Conservation (phyloP, 2,329 filamentous ascomycete genomes). For the Leptodontidium sp. region DNA sequence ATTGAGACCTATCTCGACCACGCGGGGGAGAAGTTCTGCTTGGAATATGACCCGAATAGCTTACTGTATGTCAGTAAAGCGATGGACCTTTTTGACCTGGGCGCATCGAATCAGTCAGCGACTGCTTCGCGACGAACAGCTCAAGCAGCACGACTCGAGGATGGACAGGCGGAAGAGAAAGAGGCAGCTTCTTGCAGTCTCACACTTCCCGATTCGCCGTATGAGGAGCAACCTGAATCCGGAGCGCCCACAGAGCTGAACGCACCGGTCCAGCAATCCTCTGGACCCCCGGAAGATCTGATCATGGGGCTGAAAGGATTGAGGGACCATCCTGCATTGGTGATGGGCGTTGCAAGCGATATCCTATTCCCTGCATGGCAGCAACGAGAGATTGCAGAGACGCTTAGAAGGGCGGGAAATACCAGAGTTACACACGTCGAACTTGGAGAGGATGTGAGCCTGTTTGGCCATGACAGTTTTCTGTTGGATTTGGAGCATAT, state of each 20-base stretch:
- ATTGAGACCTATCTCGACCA: slow-evolving; percentile 99
- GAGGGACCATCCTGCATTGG: slow-evolving; percentile 80
- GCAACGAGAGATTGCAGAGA: slow-evolving; percentile 90
- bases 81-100: slow-evolving; percentile 97
- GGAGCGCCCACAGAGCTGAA: slow-evolving; percentile 50
- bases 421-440: slow-evolving; percentile 85
- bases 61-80: slow-evolving; percentile 96
- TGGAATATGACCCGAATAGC: slow-evolving; percentile 96
- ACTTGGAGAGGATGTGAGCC: slow-evolving; percentile 89
- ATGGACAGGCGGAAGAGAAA: slow-evolving; percentile 46
- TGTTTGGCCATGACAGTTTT: slow-evolving; percentile 98
- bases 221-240: slow-evolving; percentile 77
- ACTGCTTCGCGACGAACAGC: slow-evolving; percentile 68
- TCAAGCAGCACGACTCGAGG: slow-evolving; percentile 64
- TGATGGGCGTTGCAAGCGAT: slow-evolving; percentile 94
- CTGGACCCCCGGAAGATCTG: slow-evolving; percentile 78
- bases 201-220: slow-evolving; percentile 82
- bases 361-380: slow-evolving; percentile 99
- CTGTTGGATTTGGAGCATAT: slow-evolving; percentile 91
- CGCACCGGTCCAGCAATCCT: slow-evolving; percentile 49
- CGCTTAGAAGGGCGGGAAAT: slow-evolving; percentile 80
- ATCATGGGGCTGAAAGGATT: slow-evolving; percentile 76
- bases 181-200: slow-evolving; percentile 71
- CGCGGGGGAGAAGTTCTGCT: slow-evolving; percentile 96
- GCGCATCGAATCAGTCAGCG: slow-evolving; percentile 71